Evolutionary conservation across 257 asterid species (phyloP).

Genomic region (Echium plantagineum): DNA sequence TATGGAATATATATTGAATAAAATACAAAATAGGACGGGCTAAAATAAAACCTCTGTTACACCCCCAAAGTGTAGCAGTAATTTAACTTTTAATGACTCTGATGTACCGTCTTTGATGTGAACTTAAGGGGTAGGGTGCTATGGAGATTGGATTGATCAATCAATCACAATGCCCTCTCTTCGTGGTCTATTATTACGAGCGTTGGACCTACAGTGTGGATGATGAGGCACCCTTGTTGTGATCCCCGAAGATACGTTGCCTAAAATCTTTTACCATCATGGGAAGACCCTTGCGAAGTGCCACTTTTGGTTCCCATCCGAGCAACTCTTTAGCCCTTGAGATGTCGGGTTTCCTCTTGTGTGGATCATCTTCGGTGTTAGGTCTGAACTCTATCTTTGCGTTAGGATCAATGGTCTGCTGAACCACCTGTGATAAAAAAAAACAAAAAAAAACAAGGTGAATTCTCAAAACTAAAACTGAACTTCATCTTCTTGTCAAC

Average conservation of each 20-base stretch:
- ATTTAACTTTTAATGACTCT: background rate
- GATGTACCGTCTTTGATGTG: background rate
- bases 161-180: background rate
- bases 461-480: background rate
- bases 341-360: slow-evolving; percentile 1
- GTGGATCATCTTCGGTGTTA: slow-evolving; percentile 2
- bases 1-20: too few relatives aligned
- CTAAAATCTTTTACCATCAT: slow-evolving; percentile 1
- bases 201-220: background rate
- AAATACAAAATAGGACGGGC: background rate
- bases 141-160: background rate
- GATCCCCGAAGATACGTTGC: slow-evolving; percentile 2
- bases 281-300: slow-evolving; percentile 1
- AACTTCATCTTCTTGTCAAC: background rate
- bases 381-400: slow-evolving; percentile 3
- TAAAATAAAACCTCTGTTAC: background rate
- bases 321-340: slow-evolving; percentile 3
- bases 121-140: too few relatives aligned
- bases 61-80: background rate
- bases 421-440: slow-evolving; percentile 3
- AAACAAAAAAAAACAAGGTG: background rate
- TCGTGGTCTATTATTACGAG: background rate
- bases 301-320: slow-evolving; percentile 2
- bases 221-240: background rate
- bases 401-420: background rate